Base-by-base conservation (phyloP, 2,329 filamentous ascomycete genomes). In the Aureobasidium melanogenum region DNA sequence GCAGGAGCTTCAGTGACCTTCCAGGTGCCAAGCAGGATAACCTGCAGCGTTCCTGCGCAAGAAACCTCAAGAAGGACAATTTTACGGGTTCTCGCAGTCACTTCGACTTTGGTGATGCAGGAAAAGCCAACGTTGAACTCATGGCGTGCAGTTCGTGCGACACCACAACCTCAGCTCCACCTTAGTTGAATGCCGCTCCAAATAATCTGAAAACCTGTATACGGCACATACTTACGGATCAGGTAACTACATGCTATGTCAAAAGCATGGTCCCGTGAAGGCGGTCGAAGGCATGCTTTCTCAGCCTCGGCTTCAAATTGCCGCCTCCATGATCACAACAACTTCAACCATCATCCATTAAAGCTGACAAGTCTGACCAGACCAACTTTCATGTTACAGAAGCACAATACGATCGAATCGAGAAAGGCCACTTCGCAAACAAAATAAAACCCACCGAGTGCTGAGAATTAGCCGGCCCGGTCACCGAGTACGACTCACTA, bases 11-110 rank as follows among this genome's bases (percentile, higher is more conserved):
- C 32, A 32, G 28, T n/a, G 32, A 15, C n/a, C 26, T 39, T 52
- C 34, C 14, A 54, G 14, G 50, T 30, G 52, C 39, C 54, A 46
- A 47, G 41, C 30, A 28, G 41, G 32, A 47, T 24, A 19, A 36
- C n/a, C 30, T 47, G 15, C 19, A 57, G 30, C 26, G 28, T 57
- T 19, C 38, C 54, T 57, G 54, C 41, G 41, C 22, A 38, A 9
- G 30, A 2, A 47, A 57, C 28, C 41, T n/a, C 54, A 46, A 46
- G 28, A 28, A 30, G 41, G 28, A 28, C 41, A 47, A 36, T 19
- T 38, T 28, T n/a, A 28, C 54, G 54, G 54, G 41, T 57, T 46
- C n/a, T 15, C 19, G 54, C 54, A 57, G 54, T 57, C 54, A 32
- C n/a, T 28, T 38, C 24, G 12, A 7, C n/a, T 19, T 30, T 24